These are phyloP conservation scores for Fusarium brachygibbosum DNA, from an alignment of 2,329 filamentous ascomycete species.

Conservation along the genomic window DNA sequence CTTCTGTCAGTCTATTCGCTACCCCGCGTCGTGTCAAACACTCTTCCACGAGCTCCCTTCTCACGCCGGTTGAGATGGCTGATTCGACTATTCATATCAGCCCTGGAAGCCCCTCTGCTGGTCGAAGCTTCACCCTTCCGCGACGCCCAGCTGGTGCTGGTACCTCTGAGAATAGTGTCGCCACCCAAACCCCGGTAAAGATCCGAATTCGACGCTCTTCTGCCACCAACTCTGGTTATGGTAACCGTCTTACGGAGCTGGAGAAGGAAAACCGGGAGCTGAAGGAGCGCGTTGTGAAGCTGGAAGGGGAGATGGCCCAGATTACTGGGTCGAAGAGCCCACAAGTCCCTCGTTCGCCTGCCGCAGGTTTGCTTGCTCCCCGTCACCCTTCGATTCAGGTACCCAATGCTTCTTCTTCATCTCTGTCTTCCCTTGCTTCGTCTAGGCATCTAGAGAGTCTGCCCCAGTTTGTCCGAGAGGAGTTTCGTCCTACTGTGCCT, in stretches of 20 bases:
- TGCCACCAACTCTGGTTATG: rapidly evolving
- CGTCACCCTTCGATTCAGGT: neutral
- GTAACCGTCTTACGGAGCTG: conserved; percentile 24
- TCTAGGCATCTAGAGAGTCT: conserved; percentile 2
- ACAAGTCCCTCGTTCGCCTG: neutral
- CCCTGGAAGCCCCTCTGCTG: conserved; percentile 38
- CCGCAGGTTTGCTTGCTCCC: neutral
- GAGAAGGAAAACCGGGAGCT: conserved; percentile 16
- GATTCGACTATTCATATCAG: neutral
- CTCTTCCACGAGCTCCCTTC: neutral
- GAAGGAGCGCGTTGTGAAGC: conserved; percentile 22
- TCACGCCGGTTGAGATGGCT: conserved; percentile 21
- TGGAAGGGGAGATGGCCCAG: conserved; percentile 29
- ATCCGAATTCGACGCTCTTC: neutral
- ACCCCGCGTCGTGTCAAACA: conserved; percentile 9
- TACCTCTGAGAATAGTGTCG: neutral
- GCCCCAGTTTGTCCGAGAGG: conserved; percentile 1
- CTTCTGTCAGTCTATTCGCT: neutral
- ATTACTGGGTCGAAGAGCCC: neutral
- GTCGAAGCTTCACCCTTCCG: conserved; percentile 2
- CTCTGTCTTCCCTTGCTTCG: neutral
- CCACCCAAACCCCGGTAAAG: neutral
- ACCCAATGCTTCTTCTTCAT: neutral
- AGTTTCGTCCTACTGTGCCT: conserved; percentile 7
- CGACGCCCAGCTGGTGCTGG: neutral